Conservation (phyloP, 192 early-diverging fungal species). For the Podila epicladia region DNA sequence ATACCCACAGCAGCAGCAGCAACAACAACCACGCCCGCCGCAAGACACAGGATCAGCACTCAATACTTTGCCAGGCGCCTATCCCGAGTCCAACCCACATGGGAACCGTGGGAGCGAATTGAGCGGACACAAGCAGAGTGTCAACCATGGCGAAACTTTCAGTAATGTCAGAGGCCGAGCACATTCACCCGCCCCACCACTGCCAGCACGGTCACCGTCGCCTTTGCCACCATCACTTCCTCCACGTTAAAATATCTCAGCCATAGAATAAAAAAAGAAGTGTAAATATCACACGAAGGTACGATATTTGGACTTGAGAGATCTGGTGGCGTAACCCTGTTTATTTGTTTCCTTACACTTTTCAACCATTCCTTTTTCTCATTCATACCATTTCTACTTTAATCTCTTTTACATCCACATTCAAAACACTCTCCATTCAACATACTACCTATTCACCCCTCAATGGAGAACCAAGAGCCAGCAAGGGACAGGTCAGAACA, state of each 20-base stretch:
- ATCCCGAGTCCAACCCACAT: slow-evolving; percentile 1
- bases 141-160: slow-evolving; percentile 3
- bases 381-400: slow-evolving; percentile 2
- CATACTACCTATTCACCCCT: background rate
- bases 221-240: background rate
- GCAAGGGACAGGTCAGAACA: background rate
- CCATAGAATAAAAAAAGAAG: background rate
- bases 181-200: background rate
- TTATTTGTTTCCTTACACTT: slow-evolving; percentile 2
- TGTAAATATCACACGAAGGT: background rate
- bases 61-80: slow-evolving; percentile 14
- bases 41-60: background rate
- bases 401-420: background rate
- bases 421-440: background rate
- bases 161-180: background rate
- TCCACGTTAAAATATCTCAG: background rate
- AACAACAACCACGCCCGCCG: slow-evolving; percentile 1
- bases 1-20: slow-evolving; percentile 10
- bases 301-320: background rate
- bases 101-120: background rate
- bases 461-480: slow-evolving; percentile 1
- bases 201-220: background rate
- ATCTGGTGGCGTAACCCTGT: background rate
- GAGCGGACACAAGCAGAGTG: background rate
- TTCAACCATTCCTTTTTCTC: background rate